Evolutionary conservation across 2,329 filamentous ascomycete genomes (phyloP), one percentile per base, ranked within the genome.

Genomic region (Aspergillus sp.): DNA sequence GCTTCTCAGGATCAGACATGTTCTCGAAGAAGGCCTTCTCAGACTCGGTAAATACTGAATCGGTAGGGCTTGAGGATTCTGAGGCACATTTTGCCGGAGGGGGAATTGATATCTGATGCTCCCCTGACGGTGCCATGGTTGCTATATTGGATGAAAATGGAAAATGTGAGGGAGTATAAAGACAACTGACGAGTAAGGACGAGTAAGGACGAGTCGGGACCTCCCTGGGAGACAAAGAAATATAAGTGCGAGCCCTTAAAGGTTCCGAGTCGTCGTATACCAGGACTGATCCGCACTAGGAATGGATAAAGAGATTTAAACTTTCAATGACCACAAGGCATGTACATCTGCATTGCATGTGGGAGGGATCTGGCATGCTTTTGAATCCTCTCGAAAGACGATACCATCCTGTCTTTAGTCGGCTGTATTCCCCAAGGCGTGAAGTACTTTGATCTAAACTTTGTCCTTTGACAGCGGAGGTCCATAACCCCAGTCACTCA

Each of bases 31-130:
- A 46, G 23, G 47, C 35, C 4, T 53, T 41, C 7, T 58, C 57
- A 20, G 50, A 46, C 38, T 58, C 55, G n/a, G 48, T 44, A 27
- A 62, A 52, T 13, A 56, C 59, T 9, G 49, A 37, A 37, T 56
- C 55, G 22, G 53, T 61, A 2, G 52, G 53, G 32, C 44, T 55
- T 6, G 41, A 44, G 42, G 49, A 44, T 5, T 30, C 45, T 12
- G 45, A 47, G 4, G 49, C 48, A 48, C 50, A 56, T 37, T 48
- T 52, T 37, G 53, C 56, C 19, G 53, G 32, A 15, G 54, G 52
- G 4, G 57, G 57, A 5, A 51, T 51, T 5, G 54, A 46, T 32
- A 58, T 43, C 17, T 46, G 44, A 19, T 17, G 49, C 41, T 57
- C 37, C 23, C 56, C 51, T 15, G 45, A 44, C n/a, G 13, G 15